A percentile compares a stretch with the other conserved stretches of the same genome.
Conservation (phyloP, 768 basidiomycete genomes). For the Hebeloma cylindrosporum region DNA sequence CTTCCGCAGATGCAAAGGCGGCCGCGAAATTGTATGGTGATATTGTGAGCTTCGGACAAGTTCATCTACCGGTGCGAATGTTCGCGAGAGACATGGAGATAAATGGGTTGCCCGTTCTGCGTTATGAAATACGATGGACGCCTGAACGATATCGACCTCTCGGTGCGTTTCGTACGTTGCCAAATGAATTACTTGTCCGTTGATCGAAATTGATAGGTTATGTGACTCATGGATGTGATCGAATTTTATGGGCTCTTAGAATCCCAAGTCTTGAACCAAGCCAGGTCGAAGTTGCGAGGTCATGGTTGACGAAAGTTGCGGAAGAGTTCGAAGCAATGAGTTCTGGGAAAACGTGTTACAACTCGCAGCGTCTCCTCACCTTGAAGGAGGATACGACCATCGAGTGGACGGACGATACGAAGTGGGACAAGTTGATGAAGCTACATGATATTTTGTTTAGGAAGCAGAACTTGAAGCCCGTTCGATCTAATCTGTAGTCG, state of each 20-base stretch:
- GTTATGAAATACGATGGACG: constrained; percentile 71
- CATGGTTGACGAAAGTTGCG: constrained; percentile 55
- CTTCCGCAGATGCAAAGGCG: constrained; percentile 43
- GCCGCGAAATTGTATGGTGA: constrained; percentile 52
- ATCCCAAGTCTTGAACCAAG: constrained; percentile 44
- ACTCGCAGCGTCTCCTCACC: constrained; percentile 44
- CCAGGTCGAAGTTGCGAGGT: constrained; percentile 49
- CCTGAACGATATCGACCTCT: constrained; percentile 56
- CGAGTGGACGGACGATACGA: constrained; percentile 52
- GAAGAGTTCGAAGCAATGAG: constrained; percentile 35
- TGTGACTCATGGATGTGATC: constrained; percentile 71
- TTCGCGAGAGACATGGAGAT: constrained; percentile 58
- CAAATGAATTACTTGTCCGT: background rate
- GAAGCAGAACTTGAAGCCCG: background rate
- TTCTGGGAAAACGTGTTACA: constrained; percentile 18
- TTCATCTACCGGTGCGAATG: constrained; percentile 65
- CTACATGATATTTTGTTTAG: constrained; percentile 21
- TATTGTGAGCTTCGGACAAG: constrained; percentile 60
- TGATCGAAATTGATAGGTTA: constrained; percentile 42
- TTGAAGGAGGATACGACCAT: constrained; percentile 52
- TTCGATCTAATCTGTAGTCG: background rate
- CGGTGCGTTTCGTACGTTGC: constrained; percentile 37
- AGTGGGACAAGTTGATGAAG: constrained; percentile 53
- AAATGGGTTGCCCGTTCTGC: constrained; percentile 59
- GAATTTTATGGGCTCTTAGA: constrained; percentile 60